These are phyloP conservation scores for Plasmodium inui DNA, from an alignment of 169 alveolate genomes.

Conservation along the genomic window DNA sequence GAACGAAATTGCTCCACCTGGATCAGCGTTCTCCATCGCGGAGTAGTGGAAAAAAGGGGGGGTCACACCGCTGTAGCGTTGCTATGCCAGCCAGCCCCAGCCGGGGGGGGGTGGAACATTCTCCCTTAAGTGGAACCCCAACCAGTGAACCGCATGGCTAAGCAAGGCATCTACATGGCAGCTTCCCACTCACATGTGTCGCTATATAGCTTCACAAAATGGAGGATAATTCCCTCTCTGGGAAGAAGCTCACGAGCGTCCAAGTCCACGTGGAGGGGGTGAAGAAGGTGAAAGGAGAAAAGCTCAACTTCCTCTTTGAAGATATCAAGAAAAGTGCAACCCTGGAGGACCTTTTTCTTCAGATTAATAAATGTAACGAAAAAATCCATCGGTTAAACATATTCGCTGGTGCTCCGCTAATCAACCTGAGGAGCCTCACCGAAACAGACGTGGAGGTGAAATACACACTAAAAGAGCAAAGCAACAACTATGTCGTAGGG, in stretches of 20 bases:
- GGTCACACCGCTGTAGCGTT: background rate
- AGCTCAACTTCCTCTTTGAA: conserved; percentile 18
- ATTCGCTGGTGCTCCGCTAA: conserved; percentile 24
- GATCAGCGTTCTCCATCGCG: background rate
- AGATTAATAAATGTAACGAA: conserved; percentile 16
- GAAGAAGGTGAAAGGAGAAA: conserved; percentile 4
- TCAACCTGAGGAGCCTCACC: background rate
- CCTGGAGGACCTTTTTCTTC: conserved; percentile 15
- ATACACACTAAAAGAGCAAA: conserved; percentile 20
- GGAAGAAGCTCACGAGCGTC: conserved; percentile 17
- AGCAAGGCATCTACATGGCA: background rate
- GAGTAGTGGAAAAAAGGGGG: background rate
- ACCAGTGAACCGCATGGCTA: background rate
- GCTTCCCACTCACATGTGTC: background rate
- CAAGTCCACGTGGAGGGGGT: conserved; percentile 43
- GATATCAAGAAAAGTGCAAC: conserved; percentile 47
- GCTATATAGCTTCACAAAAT: background rate
- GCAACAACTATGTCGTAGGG: conserved; percentile 51
- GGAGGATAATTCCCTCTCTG: background rate
- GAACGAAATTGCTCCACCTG: background rate
- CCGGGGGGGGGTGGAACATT: background rate
- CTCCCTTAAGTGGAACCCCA: background rate
- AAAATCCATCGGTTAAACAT: conserved; percentile 14
- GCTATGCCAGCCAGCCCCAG: background rate
- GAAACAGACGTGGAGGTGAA: conserved; percentile 7